phyloP scores from a whole-genome alignment of 768 basidiomycete genomes.

The Auriscalpium vulgare region DNA sequence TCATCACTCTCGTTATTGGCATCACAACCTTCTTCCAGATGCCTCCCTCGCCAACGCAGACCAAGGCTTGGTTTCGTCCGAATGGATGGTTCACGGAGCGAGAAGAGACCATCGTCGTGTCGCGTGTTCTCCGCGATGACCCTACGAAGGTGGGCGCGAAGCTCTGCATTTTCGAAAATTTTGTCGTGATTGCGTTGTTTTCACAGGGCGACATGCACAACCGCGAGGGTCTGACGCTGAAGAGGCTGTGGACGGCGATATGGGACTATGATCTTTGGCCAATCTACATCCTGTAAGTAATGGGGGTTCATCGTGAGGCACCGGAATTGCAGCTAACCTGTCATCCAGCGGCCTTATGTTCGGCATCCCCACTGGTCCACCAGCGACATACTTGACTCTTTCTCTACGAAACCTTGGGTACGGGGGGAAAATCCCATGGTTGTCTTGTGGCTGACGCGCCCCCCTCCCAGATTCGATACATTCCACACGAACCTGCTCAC shows the following conservation, averaged over 20 bases:
- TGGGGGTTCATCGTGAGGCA: no score
- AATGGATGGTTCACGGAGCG: slow-evolving; percentile 57
- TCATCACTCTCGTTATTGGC: slow-evolving; percentile 39
- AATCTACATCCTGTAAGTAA: slow-evolving; percentile 42
- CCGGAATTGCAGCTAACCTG: neutral
- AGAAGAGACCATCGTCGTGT: slow-evolving; percentile 45
- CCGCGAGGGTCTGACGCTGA: slow-evolving; percentile 46
- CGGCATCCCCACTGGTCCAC: slow-evolving; percentile 40
- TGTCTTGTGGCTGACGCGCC: neutral
- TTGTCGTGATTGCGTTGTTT: neutral
- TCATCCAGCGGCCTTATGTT: slow-evolving; percentile 41
- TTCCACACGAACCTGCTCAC: slow-evolving; percentile 53
- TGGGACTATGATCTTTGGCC: slow-evolving; percentile 65
- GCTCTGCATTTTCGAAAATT: neutral
- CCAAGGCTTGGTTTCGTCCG: slow-evolving; percentile 43
- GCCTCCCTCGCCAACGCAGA: slow-evolving; percentile 54
- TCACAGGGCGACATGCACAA: slow-evolving; percentile 60
- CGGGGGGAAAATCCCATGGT: neutral
- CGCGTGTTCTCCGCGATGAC: slow-evolving; percentile 55
- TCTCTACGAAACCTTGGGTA: slow-evolving; percentile 47
- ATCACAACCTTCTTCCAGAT: slow-evolving; percentile 43
- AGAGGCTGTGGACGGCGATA: slow-evolving; percentile 43
- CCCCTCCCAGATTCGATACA: slow-evolving; percentile 41
- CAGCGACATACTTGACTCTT: slow-evolving; percentile 50
- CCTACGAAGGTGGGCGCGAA: slow-evolving; percentile 38